Conservation (phyloP, 2,329 filamentous ascomycete species). For the Hymenoscyphus linearis region DNA sequence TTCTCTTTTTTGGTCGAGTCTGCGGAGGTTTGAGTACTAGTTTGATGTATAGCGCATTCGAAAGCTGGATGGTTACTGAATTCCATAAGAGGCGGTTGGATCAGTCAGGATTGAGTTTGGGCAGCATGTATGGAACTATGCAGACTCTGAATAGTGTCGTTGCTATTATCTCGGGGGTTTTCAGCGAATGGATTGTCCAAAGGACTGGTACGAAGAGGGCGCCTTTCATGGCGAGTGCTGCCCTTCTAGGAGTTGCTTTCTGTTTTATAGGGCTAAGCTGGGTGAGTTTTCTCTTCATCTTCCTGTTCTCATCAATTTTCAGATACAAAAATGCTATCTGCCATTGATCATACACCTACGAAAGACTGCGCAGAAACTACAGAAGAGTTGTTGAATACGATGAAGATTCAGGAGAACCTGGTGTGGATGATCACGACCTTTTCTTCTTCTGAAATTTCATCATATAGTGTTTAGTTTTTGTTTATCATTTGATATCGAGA, state of each 20-base stretch:
- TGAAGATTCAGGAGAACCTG: not conserved
- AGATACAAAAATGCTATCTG: too few species aligned
- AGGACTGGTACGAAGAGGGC: constrained; percentile 43
- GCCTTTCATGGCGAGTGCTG: constrained; percentile 46
- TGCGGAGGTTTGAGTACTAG: constrained; percentile 52
- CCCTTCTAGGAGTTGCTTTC: constrained; percentile 39
- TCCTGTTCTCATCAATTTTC: not conserved
- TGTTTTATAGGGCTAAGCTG: constrained; percentile 43
- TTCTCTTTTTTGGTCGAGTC: constrained; percentile 48
- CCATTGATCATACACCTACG: too few species aligned
- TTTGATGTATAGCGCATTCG: constrained; percentile 53
- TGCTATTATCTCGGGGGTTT: constrained; percentile 48
- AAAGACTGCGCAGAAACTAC: not conserved
- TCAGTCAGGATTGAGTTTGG: constrained; percentile 40
- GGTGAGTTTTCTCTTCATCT: constrained; percentile 34
- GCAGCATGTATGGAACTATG: constrained; percentile 47
- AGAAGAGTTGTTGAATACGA: not conserved
- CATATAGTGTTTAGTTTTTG: too few species aligned
- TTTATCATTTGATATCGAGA: too few species aligned
- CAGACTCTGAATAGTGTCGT: constrained; percentile 49
- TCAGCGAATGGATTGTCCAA: constrained; percentile 46
- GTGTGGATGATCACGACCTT: too few species aligned
- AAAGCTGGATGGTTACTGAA: constrained; percentile 58
- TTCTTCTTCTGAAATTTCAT: too few species aligned
- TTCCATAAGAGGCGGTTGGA: constrained; percentile 43